These are phyloP conservation scores for Sextonia rubra DNA, from an alignment of 164 flowering plant species.

Conservation along the genomic window DNA sequence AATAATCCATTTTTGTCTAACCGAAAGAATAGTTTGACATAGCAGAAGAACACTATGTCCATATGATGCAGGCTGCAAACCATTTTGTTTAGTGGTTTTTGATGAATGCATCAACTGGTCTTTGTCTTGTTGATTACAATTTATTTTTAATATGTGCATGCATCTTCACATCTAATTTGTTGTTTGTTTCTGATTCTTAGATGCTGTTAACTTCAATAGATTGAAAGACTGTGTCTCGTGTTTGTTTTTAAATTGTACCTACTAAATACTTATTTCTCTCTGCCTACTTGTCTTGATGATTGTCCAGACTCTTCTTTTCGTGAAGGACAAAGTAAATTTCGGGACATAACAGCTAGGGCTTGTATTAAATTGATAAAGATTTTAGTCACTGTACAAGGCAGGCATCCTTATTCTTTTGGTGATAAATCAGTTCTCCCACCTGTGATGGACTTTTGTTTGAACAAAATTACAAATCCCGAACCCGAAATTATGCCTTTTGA, in stretches of 20 bases:
- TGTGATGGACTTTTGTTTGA: slow-evolving; percentile 78
- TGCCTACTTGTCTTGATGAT: not conserved
- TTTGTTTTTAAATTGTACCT: not conserved
- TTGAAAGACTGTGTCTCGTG: not conserved
- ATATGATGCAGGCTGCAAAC: too few species aligned
- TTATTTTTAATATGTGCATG: too few species aligned
- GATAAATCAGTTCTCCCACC: slow-evolving; percentile 70
- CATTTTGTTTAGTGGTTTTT: too few species aligned
- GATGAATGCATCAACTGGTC: too few species aligned
- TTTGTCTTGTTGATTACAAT: too few species aligned
- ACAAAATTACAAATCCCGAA: slow-evolving; percentile 64
- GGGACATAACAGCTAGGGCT: slow-evolving; percentile 60
- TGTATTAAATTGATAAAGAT: slow-evolving; percentile 87
- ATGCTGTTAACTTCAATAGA: not conserved
- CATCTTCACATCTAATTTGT: too few species aligned
- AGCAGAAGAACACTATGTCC: too few species aligned
- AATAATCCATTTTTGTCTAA: too few species aligned
- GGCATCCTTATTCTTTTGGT: slow-evolving; percentile 94
- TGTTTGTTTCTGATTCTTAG: not conserved
- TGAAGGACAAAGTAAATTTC: slow-evolving; percentile 48
- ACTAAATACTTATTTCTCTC: not conserved
- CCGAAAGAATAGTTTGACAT: too few species aligned
- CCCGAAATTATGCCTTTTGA: slow-evolving; percentile 56
- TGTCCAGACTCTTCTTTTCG: slow-evolving; percentile 73
- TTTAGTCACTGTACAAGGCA: slow-evolving; percentile 57